These are phyloP conservation scores for Ilyonectria sp. DNA, from an alignment of 2,329 filamentous ascomycete species.

Conservation along the genomic window DNA sequence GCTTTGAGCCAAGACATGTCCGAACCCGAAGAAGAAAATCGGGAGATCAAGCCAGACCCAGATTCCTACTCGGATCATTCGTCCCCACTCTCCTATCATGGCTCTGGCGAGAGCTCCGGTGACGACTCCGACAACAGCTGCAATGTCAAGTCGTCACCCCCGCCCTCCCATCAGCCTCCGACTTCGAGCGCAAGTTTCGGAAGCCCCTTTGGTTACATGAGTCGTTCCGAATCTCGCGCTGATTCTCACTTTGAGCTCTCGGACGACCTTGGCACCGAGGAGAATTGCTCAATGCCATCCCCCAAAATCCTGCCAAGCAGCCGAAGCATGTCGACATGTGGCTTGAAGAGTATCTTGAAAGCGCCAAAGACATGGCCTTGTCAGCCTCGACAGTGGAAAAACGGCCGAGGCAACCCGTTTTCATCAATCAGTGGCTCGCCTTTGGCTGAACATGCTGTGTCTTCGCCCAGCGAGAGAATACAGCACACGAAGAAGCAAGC, in stretches of 20 bases:
- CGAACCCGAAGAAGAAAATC: not conserved
- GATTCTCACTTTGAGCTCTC: not conserved
- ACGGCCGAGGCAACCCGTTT: too few relatives aligned
- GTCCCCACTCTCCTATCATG: slow-evolving; percentile 13
- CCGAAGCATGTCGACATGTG: slow-evolving; percentile 28
- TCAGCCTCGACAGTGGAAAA: not conserved
- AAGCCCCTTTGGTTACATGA: not conserved
- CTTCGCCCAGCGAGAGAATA: slow-evolving; percentile 37
- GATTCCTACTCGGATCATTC: not conserved
- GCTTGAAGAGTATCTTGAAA: slow-evolving; percentile 44
- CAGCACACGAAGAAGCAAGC: slow-evolving; percentile 35
- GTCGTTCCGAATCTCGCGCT: not conserved
- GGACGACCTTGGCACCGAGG: not conserved
- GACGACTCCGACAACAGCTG: not conserved
- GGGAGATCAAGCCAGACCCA: slow-evolving; percentile 26
- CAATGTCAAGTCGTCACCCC: not conserved
- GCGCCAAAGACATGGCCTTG: slow-evolving; percentile 3
- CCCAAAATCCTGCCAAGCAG: slow-evolving; percentile 28
- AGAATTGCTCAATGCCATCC: slow-evolving; percentile 29
- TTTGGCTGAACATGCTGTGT: slow-evolving; percentile 8
- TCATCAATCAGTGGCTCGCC: not conserved
- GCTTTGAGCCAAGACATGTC: not conserved
- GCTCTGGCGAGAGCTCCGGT: not conserved
- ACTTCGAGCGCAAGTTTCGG: not conserved
- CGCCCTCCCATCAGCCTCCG: slow-evolving; percentile 4